A percentile compares a stretch with the other conserved stretches of the same genome.
Conservation (phyloP, 2,329 filamentous ascomycete genomes). For the Ophiosphaerella herpotricha region DNA sequence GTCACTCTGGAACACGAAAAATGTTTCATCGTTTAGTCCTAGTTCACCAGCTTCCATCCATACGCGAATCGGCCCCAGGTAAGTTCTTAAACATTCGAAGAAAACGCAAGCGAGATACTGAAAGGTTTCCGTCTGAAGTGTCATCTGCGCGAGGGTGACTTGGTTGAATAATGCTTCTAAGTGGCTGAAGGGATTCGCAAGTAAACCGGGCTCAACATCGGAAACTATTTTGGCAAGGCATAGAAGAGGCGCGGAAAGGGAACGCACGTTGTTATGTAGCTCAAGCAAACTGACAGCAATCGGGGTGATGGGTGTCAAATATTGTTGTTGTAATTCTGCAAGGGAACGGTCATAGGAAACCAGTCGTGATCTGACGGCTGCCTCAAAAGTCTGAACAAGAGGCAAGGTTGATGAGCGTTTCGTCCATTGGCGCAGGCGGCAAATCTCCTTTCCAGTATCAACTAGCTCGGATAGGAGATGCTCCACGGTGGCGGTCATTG, state of each 20-base stretch:
- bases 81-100: constrained; percentile 79
- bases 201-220: constrained; percentile 54
- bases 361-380: constrained; percentile 64
- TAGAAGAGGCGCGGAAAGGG: constrained; percentile 60
- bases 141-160: constrained; percentile 70
- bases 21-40: constrained; percentile 66
- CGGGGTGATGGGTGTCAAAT: constrained; percentile 59
- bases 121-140: constrained; percentile 66
- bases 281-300: constrained; percentile 69
- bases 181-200: constrained; percentile 66
- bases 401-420: constrained; percentile 39
- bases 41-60: constrained; percentile 87
- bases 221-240: constrained; percentile 66
- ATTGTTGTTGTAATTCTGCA: constrained; percentile 63
- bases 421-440: constrained; percentile 56
- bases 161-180: constrained; percentile 78
- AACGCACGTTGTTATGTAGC: constrained; percentile 62
- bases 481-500: constrained; percentile 37
- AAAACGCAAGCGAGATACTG: constrained; percentile 70
- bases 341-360: constrained; percentile 63
- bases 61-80: constrained; percentile 74
- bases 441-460: constrained; percentile 54
- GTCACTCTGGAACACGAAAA: constrained; percentile 71
- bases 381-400: constrained; percentile 70
- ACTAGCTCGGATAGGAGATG: constrained; percentile 53